Evolutionary conservation across 2,329 filamentous ascomycete species (phyloP), one percentile per base, ranked within the genome.

Genomic region (Phaeosphaeriaceae sp.): DNA sequence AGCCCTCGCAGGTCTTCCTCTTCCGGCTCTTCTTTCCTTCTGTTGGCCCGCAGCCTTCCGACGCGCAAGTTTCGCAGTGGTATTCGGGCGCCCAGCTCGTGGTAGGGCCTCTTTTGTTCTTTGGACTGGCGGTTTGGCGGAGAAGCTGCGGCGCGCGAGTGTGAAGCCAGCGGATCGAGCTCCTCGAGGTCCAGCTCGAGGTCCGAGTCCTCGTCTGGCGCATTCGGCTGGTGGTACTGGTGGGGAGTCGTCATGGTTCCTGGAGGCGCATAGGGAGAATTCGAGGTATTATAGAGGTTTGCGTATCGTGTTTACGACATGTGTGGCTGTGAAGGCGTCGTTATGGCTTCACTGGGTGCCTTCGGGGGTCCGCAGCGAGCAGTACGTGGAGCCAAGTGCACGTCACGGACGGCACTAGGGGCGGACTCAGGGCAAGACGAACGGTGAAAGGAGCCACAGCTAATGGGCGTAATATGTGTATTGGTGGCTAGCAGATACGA

Each of bases 111-210:
- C 19, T 62, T 59, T 53, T 73, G 67, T 49, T 78, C 73, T 43
- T 69, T 72, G 3, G 75, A 77, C 49, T 55, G 64, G 13, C 66
- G 70, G 43, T 59, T 70, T 7, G 72, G 67, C 47, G 72, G 72
- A 9, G 73, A 67, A 28, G 61, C 35, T n/a, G 65, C 55, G 9
- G 68, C 44, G 40, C 67, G 61, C 11, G 69, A 61, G 40, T 69
- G 69, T n/a, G 72, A 61, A 47, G 69, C 62, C 58, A 73, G 74
- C 55, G 91, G 91, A 74, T 94, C 91, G 66, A 95, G 88, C 82
- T 94, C 92, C 72, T 92, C 86, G 67, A 93, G 85, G 70, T 94
- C 90, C 71, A 95, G 83, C 63, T 92, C 89, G 68, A 90, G 86
- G 75, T 94, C 91, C 51, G 89, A 92, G 76, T 94, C 91, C 74